These are phyloP conservation scores for Trichoderma simmonsii DNA, from an alignment of 2,329 filamentous ascomycete species.

Conservation along the genomic window DNA sequence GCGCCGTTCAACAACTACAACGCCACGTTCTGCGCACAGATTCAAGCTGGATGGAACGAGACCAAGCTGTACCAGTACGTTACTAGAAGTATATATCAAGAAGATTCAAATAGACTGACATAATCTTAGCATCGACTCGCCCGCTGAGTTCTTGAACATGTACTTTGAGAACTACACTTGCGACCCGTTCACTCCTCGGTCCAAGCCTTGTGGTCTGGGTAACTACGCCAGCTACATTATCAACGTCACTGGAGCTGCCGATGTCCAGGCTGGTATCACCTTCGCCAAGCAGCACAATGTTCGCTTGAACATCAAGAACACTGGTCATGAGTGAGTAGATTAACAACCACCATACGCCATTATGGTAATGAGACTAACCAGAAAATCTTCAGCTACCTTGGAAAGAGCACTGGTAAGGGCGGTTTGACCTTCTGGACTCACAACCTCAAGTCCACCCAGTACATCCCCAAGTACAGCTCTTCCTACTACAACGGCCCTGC, in stretches of 20 bases:
- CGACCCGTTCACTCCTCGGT: not conserved
- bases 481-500: not conserved
- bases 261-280: not conserved
- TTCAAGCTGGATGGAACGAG: not conserved
- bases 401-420: not conserved
- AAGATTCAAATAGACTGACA: not conserved
- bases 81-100: not conserved
- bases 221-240: conserved; percentile 17
- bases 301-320: conserved; percentile 37
- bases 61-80: not conserved
- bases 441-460: not conserved
- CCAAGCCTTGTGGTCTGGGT: not conserved
- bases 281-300: conserved; percentile 42
- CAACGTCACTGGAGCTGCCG: not conserved
- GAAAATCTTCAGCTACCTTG: not conserved
- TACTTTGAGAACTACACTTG: conserved; percentile 9
- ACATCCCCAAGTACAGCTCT: not conserved
- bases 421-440: not conserved
- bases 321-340: conserved; percentile 27
- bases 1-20: conserved; percentile 36
- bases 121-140: not conserved
- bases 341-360: not conserved
- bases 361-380: not conserved
- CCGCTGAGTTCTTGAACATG: not conserved
- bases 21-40: conserved; percentile 36